These are phyloP conservation scores for Ustilago nuda DNA, from an alignment of 1,284 basidiomycete species.

Conservation along the genomic window DNA sequence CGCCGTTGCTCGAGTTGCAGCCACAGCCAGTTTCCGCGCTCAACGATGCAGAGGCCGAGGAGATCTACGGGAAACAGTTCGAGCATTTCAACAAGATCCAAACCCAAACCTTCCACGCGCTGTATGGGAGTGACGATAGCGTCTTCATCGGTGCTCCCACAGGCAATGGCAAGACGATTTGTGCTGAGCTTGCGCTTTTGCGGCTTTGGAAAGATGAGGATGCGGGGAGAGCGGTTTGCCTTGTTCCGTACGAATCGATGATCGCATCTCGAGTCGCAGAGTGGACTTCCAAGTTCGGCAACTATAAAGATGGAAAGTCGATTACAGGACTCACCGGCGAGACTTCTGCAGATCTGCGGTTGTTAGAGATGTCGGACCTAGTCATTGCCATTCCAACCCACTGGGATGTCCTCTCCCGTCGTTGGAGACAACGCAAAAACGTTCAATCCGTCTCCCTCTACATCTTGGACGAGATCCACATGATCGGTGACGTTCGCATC, in stretches of 20 bases:
- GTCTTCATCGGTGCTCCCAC: conserved; percentile 96
- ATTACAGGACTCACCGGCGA: conserved; percentile 93
- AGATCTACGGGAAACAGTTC: conserved; percentile 78
- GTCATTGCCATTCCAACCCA: conserved; percentile 88
- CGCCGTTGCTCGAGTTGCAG: conserved; percentile 92
- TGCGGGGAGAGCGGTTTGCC: conserved; percentile 84
- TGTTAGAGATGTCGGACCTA: conserved; percentile 81
- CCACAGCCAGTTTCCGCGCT: conserved; percentile 87
- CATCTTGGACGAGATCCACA: conserved; percentile 94
- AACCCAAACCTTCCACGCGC: conserved; percentile 97
- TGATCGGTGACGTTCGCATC: conserved; percentile 86
- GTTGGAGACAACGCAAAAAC: conserved; percentile 97
- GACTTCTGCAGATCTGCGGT: conserved; percentile 88
- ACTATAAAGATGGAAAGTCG: conserved; percentile 87
- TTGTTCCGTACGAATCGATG: conserved; percentile 97
- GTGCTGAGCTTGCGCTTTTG: conserved; percentile 93
- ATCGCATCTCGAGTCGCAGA: conserved; percentile 88
- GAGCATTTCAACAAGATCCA: conserved; percentile 97
- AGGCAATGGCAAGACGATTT: conserved; percentile 96
- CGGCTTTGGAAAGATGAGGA: conserved; percentile 89
- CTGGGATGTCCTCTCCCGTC: conserved; percentile 96
- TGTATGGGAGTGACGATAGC: conserved; percentile 95
- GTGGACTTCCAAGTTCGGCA: conserved; percentile 87
- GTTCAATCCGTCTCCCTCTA: conserved; percentile 91
- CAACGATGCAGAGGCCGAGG: conserved; percentile 90